Conservation (phyloP, 129 eudicot species). For the Chrysanthemum seticuspe region DNA sequence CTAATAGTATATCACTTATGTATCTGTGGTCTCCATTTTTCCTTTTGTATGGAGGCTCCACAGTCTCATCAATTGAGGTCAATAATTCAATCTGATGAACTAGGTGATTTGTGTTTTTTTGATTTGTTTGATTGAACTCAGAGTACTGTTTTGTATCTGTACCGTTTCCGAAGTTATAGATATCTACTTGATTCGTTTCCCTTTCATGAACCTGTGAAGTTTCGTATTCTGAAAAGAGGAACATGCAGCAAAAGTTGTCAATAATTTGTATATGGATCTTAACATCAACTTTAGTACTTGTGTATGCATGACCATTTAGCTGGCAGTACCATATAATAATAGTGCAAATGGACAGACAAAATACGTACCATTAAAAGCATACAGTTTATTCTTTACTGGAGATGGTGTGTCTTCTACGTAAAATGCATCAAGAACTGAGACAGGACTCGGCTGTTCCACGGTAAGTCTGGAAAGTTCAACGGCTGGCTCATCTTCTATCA, state of each 20-base stretch:
- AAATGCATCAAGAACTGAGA: conserved; percentile 85
- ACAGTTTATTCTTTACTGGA: conserved; percentile 69
- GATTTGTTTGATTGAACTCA: conserved; percentile 26
- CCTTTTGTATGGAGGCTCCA: conserved; percentile 28
- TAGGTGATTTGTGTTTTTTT: conserved; percentile 31
- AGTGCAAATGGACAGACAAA: neutral
- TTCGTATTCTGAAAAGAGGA: conserved; percentile 43
- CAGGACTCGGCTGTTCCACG: conserved; percentile 85
- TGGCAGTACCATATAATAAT: no score
- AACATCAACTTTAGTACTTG: neutral
- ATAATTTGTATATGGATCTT: neutral
- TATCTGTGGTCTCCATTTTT: conserved; percentile 46
- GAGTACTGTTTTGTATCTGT: conserved; percentile 26
- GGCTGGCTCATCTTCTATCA: conserved; percentile 39
- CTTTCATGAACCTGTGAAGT: conserved; percentile 35
- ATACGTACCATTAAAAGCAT: conserved; percentile 58
- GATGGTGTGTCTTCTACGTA: conserved; percentile 74
- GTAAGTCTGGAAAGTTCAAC: conserved; percentile 43
- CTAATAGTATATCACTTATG: conserved; percentile 53
- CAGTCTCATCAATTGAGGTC: conserved; percentile 25
- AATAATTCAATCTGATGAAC: conserved; percentile 34
- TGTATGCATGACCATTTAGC: neutral
- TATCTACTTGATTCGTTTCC: conserved; percentile 36
- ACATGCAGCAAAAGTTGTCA: conserved; percentile 7
- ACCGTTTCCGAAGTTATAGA: conserved; percentile 22